Evolutionary conservation across 495 filamentous ascomycete genomes (phyloP).

Genomic region (Penicillium salamii): DNA sequence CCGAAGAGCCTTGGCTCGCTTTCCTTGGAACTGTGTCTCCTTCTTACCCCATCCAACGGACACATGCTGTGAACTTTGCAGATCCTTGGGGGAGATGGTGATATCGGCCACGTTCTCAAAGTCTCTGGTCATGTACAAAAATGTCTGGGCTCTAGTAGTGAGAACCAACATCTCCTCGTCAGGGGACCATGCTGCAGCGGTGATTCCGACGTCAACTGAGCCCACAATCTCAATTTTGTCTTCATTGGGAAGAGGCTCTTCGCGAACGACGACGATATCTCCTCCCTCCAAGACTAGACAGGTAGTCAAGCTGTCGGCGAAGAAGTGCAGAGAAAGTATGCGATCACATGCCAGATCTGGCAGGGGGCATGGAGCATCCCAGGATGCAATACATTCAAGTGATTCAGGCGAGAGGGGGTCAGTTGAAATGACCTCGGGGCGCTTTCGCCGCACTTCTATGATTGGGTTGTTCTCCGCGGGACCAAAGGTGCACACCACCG

Average conservation of each 20-base stretch:
- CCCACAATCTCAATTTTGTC: slow-evolving; percentile 91
- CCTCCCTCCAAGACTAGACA: slow-evolving; percentile 86
- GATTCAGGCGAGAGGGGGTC: slow-evolving; percentile 35
- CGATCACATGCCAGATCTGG: slow-evolving; percentile 67
- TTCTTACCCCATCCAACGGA: slow-evolving; percentile 98
- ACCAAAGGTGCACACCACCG: slow-evolving; percentile 71
- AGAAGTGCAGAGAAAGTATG: slow-evolving; percentile 76
- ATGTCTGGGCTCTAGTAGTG: slow-evolving; percentile 70
- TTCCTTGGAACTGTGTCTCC: slow-evolving; percentile 96
- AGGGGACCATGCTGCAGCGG: slow-evolving; percentile 88
- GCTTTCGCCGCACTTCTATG: slow-evolving; percentile 60
- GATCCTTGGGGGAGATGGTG: slow-evolving; percentile 67
- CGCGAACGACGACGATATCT: slow-evolving; percentile 81
- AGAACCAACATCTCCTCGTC: slow-evolving; percentile 89
- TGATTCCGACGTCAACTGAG: slow-evolving; percentile 87
- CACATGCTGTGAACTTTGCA: slow-evolving; percentile 89
- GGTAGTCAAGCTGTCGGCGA: slow-evolving; percentile 70
- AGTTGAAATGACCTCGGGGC: slow-evolving; percentile 34
- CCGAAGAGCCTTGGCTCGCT: slow-evolving; percentile 80
- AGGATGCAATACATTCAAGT: slow-evolving; percentile 66
- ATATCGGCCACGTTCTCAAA: slow-evolving; percentile 81
- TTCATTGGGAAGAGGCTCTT: slow-evolving; percentile 65
- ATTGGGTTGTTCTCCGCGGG: slow-evolving; percentile 58
- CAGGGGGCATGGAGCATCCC: slow-evolving; percentile 76
- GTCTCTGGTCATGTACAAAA: slow-evolving; percentile 88